Evolutionary conservation across 2,329 filamentous ascomycete genomes (phyloP).

Genomic region (Diaporthe nobilis): DNA sequence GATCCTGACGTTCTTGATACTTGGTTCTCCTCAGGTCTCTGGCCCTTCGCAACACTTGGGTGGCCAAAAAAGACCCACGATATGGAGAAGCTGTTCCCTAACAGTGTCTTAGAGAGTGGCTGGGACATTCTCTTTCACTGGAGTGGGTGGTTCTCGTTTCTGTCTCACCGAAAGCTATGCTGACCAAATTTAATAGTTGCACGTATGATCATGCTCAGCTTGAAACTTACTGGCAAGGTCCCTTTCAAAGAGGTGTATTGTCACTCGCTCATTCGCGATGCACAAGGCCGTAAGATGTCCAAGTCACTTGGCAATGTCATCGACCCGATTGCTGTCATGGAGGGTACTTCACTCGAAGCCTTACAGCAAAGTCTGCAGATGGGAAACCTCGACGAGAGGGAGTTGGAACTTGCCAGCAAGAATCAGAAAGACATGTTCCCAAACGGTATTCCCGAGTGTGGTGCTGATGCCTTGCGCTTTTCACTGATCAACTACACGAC

Average conservation of each 20-base stretch:
- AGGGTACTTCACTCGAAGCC: neutral
- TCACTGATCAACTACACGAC: neutral
- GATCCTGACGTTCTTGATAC: neutral
- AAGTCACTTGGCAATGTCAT: neutral
- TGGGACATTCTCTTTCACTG: neutral
- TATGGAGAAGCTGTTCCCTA: neutral
- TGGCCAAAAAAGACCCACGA: neutral
- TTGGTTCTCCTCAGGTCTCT: neutral
- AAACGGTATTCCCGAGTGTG: neutral
- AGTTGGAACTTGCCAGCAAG: neutral
- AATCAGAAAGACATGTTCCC: neutral
- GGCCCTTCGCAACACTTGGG: neutral
- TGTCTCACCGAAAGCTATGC: neutral
- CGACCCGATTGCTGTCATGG: neutral
- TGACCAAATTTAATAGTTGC: neutral
- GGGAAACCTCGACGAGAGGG: neutral
- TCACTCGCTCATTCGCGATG: neutral
- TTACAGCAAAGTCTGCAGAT: neutral
- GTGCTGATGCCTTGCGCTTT: neutral
- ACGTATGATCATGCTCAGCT: neutral
- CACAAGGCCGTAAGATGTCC: neutral
- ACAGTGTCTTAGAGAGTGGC: neutral
- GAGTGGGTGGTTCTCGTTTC: neutral
- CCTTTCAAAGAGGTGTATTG: neutral
- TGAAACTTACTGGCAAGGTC: neutral